Conservation (phyloP, 1,284 basidiomycete genomes). For the Sanguinoderma infundibulare region DNA sequence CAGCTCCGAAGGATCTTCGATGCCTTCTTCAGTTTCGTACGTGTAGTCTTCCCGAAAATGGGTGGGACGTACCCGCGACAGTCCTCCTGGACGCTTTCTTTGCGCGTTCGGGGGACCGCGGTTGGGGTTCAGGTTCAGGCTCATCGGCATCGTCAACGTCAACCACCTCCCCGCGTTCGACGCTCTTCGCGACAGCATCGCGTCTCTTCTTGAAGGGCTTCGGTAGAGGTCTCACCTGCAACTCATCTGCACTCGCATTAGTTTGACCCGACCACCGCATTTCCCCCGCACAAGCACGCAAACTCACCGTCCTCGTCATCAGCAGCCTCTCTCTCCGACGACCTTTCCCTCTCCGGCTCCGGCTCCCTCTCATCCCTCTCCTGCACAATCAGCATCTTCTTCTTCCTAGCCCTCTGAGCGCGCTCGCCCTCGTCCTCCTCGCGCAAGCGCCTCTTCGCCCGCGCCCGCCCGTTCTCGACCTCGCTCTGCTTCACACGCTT, state of each 20-base stretch:
- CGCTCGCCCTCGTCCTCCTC: conserved; percentile 15
- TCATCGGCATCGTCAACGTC: background rate
- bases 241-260: conserved; percentile 10
- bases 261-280: background rate
- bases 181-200: background rate
- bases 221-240: conserved; percentile 1
- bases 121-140: conserved; percentile 1
- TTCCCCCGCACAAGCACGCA: background rate
- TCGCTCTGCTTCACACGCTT: conserved; percentile 25
- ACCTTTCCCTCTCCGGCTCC: conserved; percentile 10
- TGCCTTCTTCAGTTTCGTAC: background rate
- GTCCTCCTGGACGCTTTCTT: conserved; percentile 7
- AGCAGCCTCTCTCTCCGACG: conserved; percentile 20
- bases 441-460: conserved; percentile 15
- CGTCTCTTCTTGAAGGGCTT: conserved; percentile 18
- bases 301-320: conserved; percentile 26
- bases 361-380: conserved; percentile 8
- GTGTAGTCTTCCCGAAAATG: background rate
- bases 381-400: conserved; percentile 2
- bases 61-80: background rate
- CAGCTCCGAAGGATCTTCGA: conserved; percentile 6
- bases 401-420: conserved; percentile 14
- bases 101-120: background rate
- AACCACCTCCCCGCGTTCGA: conserved; percentile 5
- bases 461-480: conserved; percentile 18